phyloP scores from a whole-genome alignment of 225 moss, liverwort and hornwort genomes.

The Pleurozium schreberi region DNA sequence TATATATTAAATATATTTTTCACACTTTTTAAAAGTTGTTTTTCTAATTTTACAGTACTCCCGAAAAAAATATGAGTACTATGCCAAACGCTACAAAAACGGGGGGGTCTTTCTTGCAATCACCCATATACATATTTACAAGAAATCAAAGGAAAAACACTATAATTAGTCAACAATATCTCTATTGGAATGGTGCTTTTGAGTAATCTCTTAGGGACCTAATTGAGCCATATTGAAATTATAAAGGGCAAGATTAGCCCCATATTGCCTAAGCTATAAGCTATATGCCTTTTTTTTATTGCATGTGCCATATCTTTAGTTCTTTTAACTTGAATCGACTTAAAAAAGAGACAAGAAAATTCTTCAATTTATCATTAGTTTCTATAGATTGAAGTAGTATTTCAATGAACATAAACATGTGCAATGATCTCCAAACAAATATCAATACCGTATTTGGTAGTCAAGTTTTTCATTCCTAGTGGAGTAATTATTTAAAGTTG shows the following conservation, averaged over 20 bases:
- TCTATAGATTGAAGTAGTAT: neutral
- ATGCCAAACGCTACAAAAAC: too few relatives aligned
- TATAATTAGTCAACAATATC: neutral
- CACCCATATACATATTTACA: neutral
- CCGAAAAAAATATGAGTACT: too few relatives aligned
- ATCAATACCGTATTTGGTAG: rapidly evolving
- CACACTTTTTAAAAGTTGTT: too few relatives aligned
- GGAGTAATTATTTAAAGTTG: neutral
- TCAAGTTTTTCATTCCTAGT: neutral
- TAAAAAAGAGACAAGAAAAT: too few relatives aligned
- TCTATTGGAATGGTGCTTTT: neutral
- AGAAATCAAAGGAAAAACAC: too few relatives aligned
- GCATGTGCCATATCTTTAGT: neutral
- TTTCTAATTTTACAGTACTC: too few relatives aligned
- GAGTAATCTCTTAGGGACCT: neutral
- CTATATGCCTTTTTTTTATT: neutral
- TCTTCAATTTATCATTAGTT: neutral
- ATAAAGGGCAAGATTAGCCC: neutral
- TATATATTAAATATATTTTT: too few relatives aligned
- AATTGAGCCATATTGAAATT: neutral
- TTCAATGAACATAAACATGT: neutral
- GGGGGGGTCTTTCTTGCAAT: too few relatives aligned
- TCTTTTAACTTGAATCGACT: neutral
- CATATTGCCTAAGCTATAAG: neutral
- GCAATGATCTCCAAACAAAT: too few relatives aligned